Base-by-base conservation (phyloP, 179 eudicot genomes). In the Sideroxylon spinosum region DNA sequence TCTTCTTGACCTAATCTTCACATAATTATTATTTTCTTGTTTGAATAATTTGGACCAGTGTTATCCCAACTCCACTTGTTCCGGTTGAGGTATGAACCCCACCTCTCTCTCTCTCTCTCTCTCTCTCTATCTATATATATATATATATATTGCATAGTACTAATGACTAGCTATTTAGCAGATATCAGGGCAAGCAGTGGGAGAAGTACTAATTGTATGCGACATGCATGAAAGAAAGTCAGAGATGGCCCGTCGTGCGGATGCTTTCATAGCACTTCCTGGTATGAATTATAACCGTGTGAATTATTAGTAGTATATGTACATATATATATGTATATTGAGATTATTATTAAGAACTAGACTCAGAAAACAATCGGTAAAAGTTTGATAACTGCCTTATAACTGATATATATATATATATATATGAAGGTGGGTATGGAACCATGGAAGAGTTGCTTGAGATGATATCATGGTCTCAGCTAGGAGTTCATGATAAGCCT, bases 171-270 rank as follows among this genome's bases (percentile, higher is more conserved):
- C 74, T 20, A 52, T 26, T 66, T 14, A 79, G 59, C 80, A 88
- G 94, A 91, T 91, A 78, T 91, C 94, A 60, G 94, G 94, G 16
- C 85, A 86, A 50, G 57, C 85, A 56, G 94, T 91, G 69, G 94
- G 94, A n/a, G 94, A 91, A 61, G 92, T 91, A 78, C 76, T 81
- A 80, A 72, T 87, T 72, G 92, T 87, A 53, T 84, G 87, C 55
- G 94, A 91, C 73, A 91, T 91, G 94, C 94, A 91, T 75, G 89
- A 91, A 88, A 78, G 94, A 73, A 91, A 91, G 79, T 92, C 94
- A 25, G 80, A 85, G 78, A 91, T 91, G 94, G 94, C 92, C 71
- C 79, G 86, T 68, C 87, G 83, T 62, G 82, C 92, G 0, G 94
- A 91, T 25, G 94, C 94, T 67, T 91, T 91, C 60, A 89, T 91